phyloP scores from a whole-genome alignment of 2,329 filamentous ascomycete species.

The Aspergillus novoparasiticus region DNA sequence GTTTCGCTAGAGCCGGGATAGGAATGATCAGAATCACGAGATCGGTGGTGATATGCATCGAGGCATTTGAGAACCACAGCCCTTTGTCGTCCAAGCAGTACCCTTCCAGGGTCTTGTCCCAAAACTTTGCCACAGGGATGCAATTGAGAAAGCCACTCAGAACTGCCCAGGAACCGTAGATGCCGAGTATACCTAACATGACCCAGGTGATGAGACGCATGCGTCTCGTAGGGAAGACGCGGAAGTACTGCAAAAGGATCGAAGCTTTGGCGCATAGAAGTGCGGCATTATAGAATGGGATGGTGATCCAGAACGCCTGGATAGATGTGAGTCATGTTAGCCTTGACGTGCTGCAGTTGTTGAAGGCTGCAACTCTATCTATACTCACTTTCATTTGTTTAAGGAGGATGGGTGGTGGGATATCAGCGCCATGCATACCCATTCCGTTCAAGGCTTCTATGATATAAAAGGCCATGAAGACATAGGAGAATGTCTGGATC shows the following conservation, averaged over 20 bases:
- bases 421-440: slow-evolving; percentile 36
- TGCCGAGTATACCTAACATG: slow-evolving; percentile 39
- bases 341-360: neutral
- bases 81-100: slow-evolving; percentile 42
- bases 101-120: slow-evolving; percentile 31
- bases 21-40: slow-evolving; percentile 49
- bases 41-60: slow-evolving; percentile 49
- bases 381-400: slow-evolving; percentile 36
- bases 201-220: slow-evolving; percentile 41
- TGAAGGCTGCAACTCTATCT: neutral
- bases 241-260: slow-evolving; percentile 53
- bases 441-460: slow-evolving; percentile 39
- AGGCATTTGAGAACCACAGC: slow-evolving; percentile 50
- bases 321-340: neutral
- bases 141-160: slow-evolving; percentile 41
- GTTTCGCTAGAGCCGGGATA: slow-evolving; percentile 43
- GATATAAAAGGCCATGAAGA: slow-evolving; percentile 39
- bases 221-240: slow-evolving; percentile 43
- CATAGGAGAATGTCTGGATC: slow-evolving; percentile 32
- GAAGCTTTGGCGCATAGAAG: slow-evolving; percentile 49
- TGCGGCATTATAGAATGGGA: slow-evolving; percentile 43
- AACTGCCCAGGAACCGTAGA: slow-evolving; percentile 39
- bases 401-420: slow-evolving; percentile 30
- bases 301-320: slow-evolving; percentile 41
- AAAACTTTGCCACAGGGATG: slow-evolving; percentile 40